Evolutionary conservation across 1,284 basidiomycete species (phyloP), one percentile per base, ranked within the genome.

Genomic region (Pascua guehoae): DNA sequence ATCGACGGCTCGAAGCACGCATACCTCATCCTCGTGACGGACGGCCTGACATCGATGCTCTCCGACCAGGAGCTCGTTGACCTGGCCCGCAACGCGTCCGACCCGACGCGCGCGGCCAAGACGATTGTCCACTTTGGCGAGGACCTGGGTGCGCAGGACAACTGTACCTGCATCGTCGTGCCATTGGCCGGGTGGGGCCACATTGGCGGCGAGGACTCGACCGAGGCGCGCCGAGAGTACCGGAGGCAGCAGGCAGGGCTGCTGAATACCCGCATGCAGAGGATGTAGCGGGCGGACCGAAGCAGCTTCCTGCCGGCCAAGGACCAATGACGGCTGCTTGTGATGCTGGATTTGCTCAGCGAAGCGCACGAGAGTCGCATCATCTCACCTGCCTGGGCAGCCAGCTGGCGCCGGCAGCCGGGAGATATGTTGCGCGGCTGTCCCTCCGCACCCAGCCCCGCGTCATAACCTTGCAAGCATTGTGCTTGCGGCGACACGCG

Each of bases 31-130:
- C 80, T 91, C 32, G 81, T 92, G 38, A 93, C 91, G 14, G 95
- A 98, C 75, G 95, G 95, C 8, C 84, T 98, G 49, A 89, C 92
- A 2, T 90, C 89, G 36, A 84, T 91, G 45, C 82, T 96, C 50
- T 91, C 91, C 0, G 93, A 98, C 73, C 89, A 92, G 66, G 95
- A 98, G 78, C 87, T 98, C 47, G 86, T 92, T 18, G 96, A 98
- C 74, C 84, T 98, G 46, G 89, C 87, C 12, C 82, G 92, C 47
- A 81, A 82, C 37, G 83, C 87, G 0, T 75, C 78, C 8, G 86
- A 88, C 64, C 93, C 95, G 0, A 86, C 85, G 61, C 78, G 81
- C 38, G 95, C 93, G 12, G 93, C 95, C 4, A 82, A 88, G 53
- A 82, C 83, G 17, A 92, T 98, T 50, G 79, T 98, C 15, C 79